Evolutionary conservation across 176 grass and related monocot species (phyloP), one percentile per base, ranked within the genome.

Genomic region (Calamus simplicifolius): DNA sequence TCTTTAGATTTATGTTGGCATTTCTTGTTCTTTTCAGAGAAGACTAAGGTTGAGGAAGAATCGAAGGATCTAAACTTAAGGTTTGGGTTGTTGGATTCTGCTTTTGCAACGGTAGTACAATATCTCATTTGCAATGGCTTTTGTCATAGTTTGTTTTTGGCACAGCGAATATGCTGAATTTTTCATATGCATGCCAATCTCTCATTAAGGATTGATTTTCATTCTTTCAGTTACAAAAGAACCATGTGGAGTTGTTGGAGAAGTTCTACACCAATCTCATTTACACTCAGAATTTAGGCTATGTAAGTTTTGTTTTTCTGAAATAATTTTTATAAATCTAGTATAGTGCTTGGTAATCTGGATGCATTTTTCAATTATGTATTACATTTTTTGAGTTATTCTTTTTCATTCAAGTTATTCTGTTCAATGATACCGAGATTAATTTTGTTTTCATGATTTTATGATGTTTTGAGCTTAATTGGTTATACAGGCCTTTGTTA

Each of bases 11-110:
- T 25, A 52, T 25, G 50, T 51, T 65, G 18, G 6, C 16, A 21
- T 19, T 13, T 64, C 59, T 70, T 48, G 16, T 80, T 38, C 73
- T 52, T 66, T 48, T 0, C 67, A 92, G 93, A 79, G 54, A 98
- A 85, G 73, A 63, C 64, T 21, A 98, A 83, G 68, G 63, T 85
- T 75, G 68, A 75, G 57, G 75, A 79, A 69, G 18, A 66, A 68
- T 83, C 79, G 2, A 83, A 54, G 50, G 77, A 62, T 75, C 28
- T 81, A 63, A 89, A 73, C 66, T 51, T 71, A 51, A 80, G 63
- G 69, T 76, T 4, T 16, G 66, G 52, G 4, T 73, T 29, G 5
- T 63, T 98, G 66, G 73, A 88, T 79, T 71, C 70, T 64, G 84
- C 84, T 17, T 80, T 68, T 29, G 31, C 62, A 68, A 89, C 25